A percentile compares a stretch with the other conserved stretches of the same genome.
These are phyloP conservation scores for Tolypocladium tundrense DNA, from an alignment of 2,329 filamentous ascomycete species.

Conservation along the genomic window DNA sequence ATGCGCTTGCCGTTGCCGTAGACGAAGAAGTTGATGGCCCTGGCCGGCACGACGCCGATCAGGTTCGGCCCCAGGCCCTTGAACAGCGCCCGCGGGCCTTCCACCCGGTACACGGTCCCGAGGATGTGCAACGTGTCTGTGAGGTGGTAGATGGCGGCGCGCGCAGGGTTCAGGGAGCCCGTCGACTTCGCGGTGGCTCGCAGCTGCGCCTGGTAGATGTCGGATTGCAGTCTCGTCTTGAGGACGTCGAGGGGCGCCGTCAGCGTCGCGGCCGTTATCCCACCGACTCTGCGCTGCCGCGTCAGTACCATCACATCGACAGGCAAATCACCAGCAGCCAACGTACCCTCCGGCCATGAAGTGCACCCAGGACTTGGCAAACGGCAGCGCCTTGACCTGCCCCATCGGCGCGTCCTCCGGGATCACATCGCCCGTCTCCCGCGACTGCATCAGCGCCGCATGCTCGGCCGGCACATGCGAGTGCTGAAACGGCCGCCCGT, in stretches of 20 bases:
- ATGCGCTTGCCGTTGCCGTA: conserved; percentile 87
- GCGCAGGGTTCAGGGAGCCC: conserved; percentile 46
- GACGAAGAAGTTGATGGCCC: conserved; percentile 87
- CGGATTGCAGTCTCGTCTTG: conserved; percentile 86
- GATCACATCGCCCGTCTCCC: conserved; percentile 48
- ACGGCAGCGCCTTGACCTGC: conserved; percentile 33
- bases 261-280: conserved; percentile 86
- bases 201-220: conserved; percentile 85
- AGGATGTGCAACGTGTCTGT: conserved; percentile 81
- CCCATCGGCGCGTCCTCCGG: conserved; percentile 29
- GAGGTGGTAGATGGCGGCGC: conserved; percentile 63
- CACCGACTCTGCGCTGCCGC: conserved; percentile 53
- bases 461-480: conserved; percentile 20
- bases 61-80: conserved; percentile 88
- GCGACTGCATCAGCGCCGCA: conserved; percentile 42
- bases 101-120: conserved; percentile 64
- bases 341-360: conserved; percentile 81
- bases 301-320: conserved; percentile 5
- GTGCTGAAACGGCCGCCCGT: conserved; percentile 18
- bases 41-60: conserved; percentile 77
- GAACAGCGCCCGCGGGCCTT: conserved; percentile 82
- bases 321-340: no score
- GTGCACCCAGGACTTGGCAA: conserved; percentile 80
- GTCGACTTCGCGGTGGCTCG: conserved; percentile 43
- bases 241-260: conserved; percentile 90